Evolutionary conservation across 805 yeast species (phyloP).

Genomic region (Schizosaccharomyces japonicus): DNA sequence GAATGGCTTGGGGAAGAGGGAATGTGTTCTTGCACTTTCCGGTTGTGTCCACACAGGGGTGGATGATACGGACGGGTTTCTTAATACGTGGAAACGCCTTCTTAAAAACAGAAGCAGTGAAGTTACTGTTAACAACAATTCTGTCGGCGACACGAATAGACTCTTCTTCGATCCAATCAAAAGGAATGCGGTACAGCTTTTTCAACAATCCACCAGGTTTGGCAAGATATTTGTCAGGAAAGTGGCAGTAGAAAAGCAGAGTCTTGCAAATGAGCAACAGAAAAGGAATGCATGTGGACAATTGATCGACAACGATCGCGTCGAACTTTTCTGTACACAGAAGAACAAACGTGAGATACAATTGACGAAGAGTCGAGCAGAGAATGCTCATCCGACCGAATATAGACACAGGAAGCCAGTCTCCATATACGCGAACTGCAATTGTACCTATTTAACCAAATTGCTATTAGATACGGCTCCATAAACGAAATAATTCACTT

Average conservation of each 20-base stretch:
- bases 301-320: slow-evolving; percentile 64
- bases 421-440: slow-evolving; percentile 54
- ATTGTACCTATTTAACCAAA: slow-evolving; percentile 17
- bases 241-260: slow-evolving; percentile 77
- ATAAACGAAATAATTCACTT: not conserved
- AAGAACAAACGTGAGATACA: slow-evolving; percentile 30
- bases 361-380: slow-evolving; percentile 64
- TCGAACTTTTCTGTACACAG: slow-evolving; percentile 33
- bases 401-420: slow-evolving; percentile 47
- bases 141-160: slow-evolving; percentile 54
- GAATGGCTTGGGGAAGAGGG: slow-evolving; percentile 7
- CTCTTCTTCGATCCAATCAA: slow-evolving; percentile 63
- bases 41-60: slow-evolving; percentile 52
- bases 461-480: not conserved
- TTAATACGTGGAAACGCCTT: slow-evolving; percentile 28
- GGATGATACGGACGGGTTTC: slow-evolving; percentile 29
- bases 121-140: slow-evolving; percentile 68
- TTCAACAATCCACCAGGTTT: slow-evolving; percentile 29
- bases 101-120: slow-evolving; percentile 48
- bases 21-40: slow-evolving; percentile 7
- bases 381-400: slow-evolving; percentile 46
- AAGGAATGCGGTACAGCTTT: slow-evolving; percentile 49
- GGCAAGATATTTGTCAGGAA: slow-evolving; percentile 72
- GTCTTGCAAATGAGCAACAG: slow-evolving; percentile 20
- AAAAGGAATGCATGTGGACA: slow-evolving; percentile 63